Percentiles rank a stretch among this genome's conserved stretches.
Evolutionary conservation across 2,329 filamentous ascomycete species (phyloP).

Genomic region (Diaporthe destruens): DNA sequence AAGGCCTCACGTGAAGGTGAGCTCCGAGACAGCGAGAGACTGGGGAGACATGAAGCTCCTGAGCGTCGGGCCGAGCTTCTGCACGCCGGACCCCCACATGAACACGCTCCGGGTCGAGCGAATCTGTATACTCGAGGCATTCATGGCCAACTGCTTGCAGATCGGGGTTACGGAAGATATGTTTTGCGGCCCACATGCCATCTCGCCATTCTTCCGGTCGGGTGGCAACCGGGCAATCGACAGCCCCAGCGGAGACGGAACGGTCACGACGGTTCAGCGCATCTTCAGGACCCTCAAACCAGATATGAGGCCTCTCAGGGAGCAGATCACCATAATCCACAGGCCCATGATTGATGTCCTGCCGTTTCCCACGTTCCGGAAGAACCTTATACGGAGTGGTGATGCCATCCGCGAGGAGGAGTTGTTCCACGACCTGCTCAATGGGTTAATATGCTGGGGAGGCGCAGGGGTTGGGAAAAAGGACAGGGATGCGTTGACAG

Average conservation of each 20-base stretch:
- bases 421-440: constrained; percentile 45
- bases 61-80: constrained; percentile 39
- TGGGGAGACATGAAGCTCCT: constrained; percentile 30
- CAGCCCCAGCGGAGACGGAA: constrained; percentile 24
- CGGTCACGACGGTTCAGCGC: constrained; percentile 43
- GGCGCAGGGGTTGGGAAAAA: constrained; percentile 38
- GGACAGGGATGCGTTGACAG: constrained; percentile 40
- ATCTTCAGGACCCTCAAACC: constrained; percentile 45
- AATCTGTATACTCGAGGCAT: constrained; percentile 47
- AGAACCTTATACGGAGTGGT: constrained; percentile 43
- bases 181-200: constrained; percentile 46
- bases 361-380: constrained; percentile 46
- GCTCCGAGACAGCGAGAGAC: constrained; percentile 4
- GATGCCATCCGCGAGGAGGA: constrained; percentile 43
- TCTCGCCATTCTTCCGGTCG: constrained; percentile 48
- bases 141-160: constrained; percentile 42
- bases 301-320: constrained; percentile 45
- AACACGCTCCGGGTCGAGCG: constrained; percentile 48
- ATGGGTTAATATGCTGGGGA: constrained; percentile 47
- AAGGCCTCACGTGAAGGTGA: constrained; percentile 39
- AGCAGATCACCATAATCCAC: constrained; percentile 45
- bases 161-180: constrained; percentile 46
- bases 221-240: constrained; percentile 1
- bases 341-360: constrained; percentile 46
- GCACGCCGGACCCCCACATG: constrained; percentile 45